phyloP scores from a whole-genome alignment of 352 stramenopile genomes.

The Pythium grandisporangium region DNA sequence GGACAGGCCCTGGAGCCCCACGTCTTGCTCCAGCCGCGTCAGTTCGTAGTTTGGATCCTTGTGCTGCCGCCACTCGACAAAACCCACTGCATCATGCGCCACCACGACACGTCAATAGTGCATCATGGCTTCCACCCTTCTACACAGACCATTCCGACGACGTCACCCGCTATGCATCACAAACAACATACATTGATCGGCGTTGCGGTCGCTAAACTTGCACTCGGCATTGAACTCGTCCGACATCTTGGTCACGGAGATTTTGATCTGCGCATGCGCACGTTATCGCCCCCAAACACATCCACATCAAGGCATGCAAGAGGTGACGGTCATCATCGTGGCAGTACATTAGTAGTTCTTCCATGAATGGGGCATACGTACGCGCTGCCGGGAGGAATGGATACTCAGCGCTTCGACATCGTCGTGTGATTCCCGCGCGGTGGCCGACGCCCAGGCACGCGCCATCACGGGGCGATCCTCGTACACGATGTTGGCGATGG shows the following conservation, averaged over 20 bases:
- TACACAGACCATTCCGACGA: no score
- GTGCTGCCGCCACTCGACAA: slow-evolving; percentile 81
- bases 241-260: slow-evolving; percentile 76
- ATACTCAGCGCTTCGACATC: slow-evolving; percentile 58
- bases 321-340: no score
- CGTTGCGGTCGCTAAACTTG: slow-evolving; percentile 78
- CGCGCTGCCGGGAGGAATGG: slow-evolving; percentile 31
- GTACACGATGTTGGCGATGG: slow-evolving; percentile 55
- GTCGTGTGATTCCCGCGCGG: slow-evolving; percentile 43
- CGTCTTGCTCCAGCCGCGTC: slow-evolving; percentile 63
- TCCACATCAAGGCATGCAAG: no score
- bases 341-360: background rate
- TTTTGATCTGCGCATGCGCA: slow-evolving; percentile 48
- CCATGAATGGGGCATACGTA: slow-evolving; percentile 9
- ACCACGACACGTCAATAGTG: background rate
- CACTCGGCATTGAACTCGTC: slow-evolving; percentile 78
- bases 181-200: slow-evolving; percentile 47
- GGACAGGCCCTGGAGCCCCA: slow-evolving; percentile 63
- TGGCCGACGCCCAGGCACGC: slow-evolving; percentile 42
- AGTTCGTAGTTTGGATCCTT: slow-evolving; percentile 82
- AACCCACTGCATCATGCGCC: slow-evolving; percentile 22
- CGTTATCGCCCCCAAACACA: no score
- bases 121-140: no score
- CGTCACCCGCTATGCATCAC: no score
- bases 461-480: slow-evolving; percentile 64